These are phyloP conservation scores for Rosa chinensis DNA, from an alignment of 306 rosid species.

Conservation along the genomic window DNA sequence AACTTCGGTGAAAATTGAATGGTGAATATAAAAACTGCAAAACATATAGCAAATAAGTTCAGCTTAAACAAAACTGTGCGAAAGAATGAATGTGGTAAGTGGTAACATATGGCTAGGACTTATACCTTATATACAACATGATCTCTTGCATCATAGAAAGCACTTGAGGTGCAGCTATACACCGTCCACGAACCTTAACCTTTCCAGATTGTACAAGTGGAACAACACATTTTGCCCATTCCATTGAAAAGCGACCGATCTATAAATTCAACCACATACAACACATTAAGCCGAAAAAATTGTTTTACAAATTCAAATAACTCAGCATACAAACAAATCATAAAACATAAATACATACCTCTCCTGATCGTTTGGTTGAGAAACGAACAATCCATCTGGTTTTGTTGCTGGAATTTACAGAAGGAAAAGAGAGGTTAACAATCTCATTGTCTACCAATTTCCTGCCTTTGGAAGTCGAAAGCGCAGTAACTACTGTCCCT, in stretches of 20 bases:
- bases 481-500: conserved; percentile 52
- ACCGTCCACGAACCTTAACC: conserved; percentile 62
- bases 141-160: conserved; percentile 77
- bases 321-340: background rate
- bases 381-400: conserved; percentile 64
- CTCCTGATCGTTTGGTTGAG: conserved; percentile 78
- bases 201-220: conserved; percentile 59
- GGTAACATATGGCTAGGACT: background rate
- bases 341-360: conserved; percentile 31
- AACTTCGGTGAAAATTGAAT: conserved; percentile 41
- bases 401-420: conserved; percentile 27
- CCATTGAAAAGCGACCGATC: conserved; percentile 92
- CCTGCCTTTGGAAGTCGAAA: conserved; percentile 66
- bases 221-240: conserved; percentile 66
- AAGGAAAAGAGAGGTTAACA: conserved; percentile 53
- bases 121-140: conserved; percentile 61
- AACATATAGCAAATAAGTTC: conserved; percentile 5
- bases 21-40: conserved; percentile 67
- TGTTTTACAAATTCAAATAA: background rate
- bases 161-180: conserved; percentile 54
- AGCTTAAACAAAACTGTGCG: background rate
- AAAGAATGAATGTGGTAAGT: background rate
- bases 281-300: background rate
- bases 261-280: conserved; percentile 17
- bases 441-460: conserved; percentile 77